These are phyloP conservation scores for Guillardia theta DNA, from an alignment of 78 protist species.

Conservation along the genomic window DNA sequence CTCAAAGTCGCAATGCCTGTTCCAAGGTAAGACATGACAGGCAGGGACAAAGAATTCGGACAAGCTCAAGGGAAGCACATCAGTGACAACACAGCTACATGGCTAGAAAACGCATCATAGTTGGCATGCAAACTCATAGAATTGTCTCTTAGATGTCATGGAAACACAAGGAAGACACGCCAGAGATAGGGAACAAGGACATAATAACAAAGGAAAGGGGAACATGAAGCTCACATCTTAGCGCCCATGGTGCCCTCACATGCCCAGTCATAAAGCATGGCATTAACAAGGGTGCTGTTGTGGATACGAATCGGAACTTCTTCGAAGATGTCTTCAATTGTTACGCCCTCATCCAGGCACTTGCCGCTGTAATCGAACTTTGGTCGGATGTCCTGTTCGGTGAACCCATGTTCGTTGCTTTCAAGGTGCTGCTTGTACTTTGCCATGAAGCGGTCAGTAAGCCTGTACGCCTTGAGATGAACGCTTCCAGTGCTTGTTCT, in stretches of 20 bases:
- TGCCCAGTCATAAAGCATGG: conserved; percentile 68
- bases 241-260: conserved; percentile 14
- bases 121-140: background rate
- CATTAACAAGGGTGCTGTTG: conserved; percentile 72
- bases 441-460: conserved; percentile 67
- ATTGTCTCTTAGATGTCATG: background rate
- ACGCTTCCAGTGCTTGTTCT: conserved; percentile 75
- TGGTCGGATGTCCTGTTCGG: background rate
- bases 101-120: background rate
- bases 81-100: background rate
- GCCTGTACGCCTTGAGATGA: conserved; percentile 73
- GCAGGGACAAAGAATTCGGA: background rate
- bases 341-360: conserved; percentile 53
- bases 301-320: conserved; percentile 78
- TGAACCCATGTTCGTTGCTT: background rate
- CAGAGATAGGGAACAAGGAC: no score
- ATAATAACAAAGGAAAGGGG: no score
- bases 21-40: background rate
- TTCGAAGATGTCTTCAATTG: conserved; percentile 64
- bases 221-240: no score
- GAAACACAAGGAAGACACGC: no score
- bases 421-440: conserved; percentile 52
- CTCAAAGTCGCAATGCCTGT: conserved; percentile 59
- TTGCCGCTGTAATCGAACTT: background rate
- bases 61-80: background rate